Conservation (phyloP, 78 protist species). For the Tieghemostelium lacteum region DNA sequence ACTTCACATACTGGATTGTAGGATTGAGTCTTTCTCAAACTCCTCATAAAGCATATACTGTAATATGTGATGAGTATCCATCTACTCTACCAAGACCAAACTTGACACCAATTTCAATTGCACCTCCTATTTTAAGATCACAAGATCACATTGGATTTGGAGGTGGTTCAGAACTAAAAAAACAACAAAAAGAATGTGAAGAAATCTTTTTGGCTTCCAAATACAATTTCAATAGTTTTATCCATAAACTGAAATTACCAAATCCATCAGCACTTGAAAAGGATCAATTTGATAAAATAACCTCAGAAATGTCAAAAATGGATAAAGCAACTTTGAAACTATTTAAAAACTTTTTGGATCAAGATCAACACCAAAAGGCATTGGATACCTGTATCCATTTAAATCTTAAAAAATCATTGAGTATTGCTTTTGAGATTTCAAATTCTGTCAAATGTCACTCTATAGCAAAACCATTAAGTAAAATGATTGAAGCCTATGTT, state of each 20-base stretch:
- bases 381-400: slow-evolving; percentile 9
- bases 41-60: slow-evolving; percentile 1
- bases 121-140: not conserved
- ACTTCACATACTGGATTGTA: slow-evolving; percentile 23
- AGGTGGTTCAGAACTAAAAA: slow-evolving; percentile 2
- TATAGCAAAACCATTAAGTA: slow-evolving; percentile 2
- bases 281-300: not conserved
- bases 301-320: not conserved
- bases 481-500: slow-evolving; percentile 1
- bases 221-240: not conserved
- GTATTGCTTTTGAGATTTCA: slow-evolving; percentile 29
- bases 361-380: slow-evolving; percentile 1
- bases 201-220: too few species aligned
- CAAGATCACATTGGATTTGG: not conserved
- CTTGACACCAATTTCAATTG: slow-evolving; percentile 1
- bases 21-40: slow-evolving; percentile 12
- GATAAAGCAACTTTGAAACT: not conserved
- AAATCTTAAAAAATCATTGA: slow-evolving; percentile 46
- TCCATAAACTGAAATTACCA: not conserved
- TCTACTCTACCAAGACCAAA: slow-evolving; percentile 39
- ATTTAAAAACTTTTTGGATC: not conserved
- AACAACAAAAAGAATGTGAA: not conserved
- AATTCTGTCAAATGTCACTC: not conserved
- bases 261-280: not conserved
- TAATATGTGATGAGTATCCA: slow-evolving; percentile 28